These are phyloP conservation scores for Talaromyces sp. DNA, from an alignment of 2,329 filamentous ascomycete species.

Conservation along the genomic window DNA sequence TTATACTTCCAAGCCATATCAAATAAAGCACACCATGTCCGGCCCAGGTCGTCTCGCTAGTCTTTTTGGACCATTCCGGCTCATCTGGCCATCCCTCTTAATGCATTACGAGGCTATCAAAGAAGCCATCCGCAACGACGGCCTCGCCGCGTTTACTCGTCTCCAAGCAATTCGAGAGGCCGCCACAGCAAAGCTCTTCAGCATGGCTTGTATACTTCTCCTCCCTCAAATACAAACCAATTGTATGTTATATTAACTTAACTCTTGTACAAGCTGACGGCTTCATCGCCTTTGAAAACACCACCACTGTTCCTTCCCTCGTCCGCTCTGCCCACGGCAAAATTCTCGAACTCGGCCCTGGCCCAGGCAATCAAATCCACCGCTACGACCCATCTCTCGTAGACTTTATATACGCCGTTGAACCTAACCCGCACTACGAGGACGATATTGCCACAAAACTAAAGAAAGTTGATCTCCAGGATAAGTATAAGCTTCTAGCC, in stretches of 20 bases:
- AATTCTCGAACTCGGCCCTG: constrained; percentile 43
- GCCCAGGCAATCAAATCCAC: constrained; percentile 40
- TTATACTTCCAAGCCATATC: background rate
- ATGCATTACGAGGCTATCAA: background rate
- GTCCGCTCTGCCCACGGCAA: constrained; percentile 27
- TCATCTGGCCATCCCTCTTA: background rate
- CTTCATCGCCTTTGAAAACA: constrained; percentile 31
- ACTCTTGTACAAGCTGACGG: constrained; percentile 14
- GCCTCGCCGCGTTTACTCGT: background rate
- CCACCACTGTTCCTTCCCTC: constrained; percentile 27
- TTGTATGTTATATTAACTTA: background rate
- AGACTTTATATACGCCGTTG: constrained; percentile 35
- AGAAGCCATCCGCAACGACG: background rate
- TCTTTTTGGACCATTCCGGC: background rate
- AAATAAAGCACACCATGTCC: background rate
- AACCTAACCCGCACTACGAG: constrained; percentile 35
- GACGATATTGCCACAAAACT: constrained; percentile 26
- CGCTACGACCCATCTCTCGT: constrained; percentile 31
- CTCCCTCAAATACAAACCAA: background rate
- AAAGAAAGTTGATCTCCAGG: constrained; percentile 23
- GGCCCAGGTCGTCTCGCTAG: background rate
- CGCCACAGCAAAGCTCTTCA: background rate
- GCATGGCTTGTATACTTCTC: background rate
- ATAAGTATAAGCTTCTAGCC: constrained; percentile 35
- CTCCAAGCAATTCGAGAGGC: background rate